Conservation (phyloP, 2,329 filamentous ascomycete genomes). For the Colletotrichum simmondsii region DNA sequence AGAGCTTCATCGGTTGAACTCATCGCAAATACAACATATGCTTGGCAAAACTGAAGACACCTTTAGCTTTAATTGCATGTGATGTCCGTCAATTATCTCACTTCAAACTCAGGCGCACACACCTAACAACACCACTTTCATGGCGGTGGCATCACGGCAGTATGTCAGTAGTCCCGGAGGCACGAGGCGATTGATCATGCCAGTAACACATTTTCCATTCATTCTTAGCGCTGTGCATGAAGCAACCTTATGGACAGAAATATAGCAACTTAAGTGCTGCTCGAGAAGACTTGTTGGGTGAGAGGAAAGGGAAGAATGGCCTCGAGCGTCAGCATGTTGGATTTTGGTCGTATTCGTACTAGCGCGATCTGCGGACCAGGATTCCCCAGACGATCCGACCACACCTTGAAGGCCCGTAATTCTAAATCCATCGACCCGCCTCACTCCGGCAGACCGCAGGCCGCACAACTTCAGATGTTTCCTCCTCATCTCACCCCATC, state of each 20-base stretch:
- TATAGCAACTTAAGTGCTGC: not conserved
- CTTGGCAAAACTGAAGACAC: not conserved
- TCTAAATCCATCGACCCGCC: not conserved
- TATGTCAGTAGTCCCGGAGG: not conserved
- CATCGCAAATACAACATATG: too few species aligned
- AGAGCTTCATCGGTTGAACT: not conserved
- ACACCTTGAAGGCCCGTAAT: not conserved
- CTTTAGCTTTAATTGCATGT: not conserved
- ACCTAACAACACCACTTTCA: not conserved
- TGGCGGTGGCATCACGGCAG: not conserved
- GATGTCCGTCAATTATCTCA: not conserved
- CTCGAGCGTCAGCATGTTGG: not conserved
- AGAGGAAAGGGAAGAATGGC: not conserved
- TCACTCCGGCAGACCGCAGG: not conserved
- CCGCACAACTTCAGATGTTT: not conserved
- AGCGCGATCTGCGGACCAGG: not conserved
- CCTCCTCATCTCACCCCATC: not conserved
- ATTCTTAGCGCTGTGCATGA: not conserved
- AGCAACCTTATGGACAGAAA: not conserved
- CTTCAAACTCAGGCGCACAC: too few species aligned
- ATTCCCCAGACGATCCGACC: not conserved
- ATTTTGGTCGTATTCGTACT: not conserved
- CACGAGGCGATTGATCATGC: not conserved
- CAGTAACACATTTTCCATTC: not conserved
- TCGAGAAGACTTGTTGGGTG: not conserved